Evolutionary conservation across 768 basidiomycete genomes (phyloP).

Genomic region (Pisolithus tinctorius): DNA sequence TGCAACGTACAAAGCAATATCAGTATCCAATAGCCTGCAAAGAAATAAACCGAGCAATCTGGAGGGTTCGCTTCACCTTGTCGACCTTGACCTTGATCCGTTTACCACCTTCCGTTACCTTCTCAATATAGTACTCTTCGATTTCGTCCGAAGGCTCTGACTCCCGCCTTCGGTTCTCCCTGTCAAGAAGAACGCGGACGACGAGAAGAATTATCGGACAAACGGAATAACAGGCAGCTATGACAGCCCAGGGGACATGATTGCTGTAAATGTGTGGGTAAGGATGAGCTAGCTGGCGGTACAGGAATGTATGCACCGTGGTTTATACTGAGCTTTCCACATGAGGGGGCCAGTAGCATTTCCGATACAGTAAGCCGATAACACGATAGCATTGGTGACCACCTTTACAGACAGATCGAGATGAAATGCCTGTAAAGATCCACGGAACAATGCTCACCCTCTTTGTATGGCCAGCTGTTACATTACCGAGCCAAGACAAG

Average conservation of each 20-base stretch:
- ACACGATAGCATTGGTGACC: conserved; percentile 58
- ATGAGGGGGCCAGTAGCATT: conserved; percentile 72
- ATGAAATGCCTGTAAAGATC: not conserved
- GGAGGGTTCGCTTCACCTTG: conserved; percentile 40
- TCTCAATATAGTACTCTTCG: conserved; percentile 59
- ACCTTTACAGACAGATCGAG: conserved; percentile 8
- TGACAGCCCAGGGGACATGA: conserved; percentile 71
- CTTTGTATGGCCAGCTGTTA: conserved; percentile 71
- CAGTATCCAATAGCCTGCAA: not conserved
- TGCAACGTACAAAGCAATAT: not conserved
- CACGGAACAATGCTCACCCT: conserved; percentile 39
- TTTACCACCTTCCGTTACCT: conserved; percentile 43
- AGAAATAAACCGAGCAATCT: not conserved
- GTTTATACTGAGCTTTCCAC: conserved; percentile 66
- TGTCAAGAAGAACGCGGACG: conserved; percentile 47
- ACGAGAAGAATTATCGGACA: conserved; percentile 44
- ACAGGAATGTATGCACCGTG: conserved; percentile 35
- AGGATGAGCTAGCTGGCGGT: not conserved
- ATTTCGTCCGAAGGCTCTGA: conserved; percentile 44
- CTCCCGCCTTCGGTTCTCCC: conserved; percentile 63
- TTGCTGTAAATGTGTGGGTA: conserved; percentile 35
- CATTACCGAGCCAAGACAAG: conserved; percentile 56
- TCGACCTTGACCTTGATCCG: conserved; percentile 51
- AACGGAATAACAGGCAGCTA: conserved; percentile 52
- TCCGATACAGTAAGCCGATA: conserved; percentile 61